Conservation (phyloP, 768 basidiomycete genomes). For the Rhodotorula toruloides region DNA sequence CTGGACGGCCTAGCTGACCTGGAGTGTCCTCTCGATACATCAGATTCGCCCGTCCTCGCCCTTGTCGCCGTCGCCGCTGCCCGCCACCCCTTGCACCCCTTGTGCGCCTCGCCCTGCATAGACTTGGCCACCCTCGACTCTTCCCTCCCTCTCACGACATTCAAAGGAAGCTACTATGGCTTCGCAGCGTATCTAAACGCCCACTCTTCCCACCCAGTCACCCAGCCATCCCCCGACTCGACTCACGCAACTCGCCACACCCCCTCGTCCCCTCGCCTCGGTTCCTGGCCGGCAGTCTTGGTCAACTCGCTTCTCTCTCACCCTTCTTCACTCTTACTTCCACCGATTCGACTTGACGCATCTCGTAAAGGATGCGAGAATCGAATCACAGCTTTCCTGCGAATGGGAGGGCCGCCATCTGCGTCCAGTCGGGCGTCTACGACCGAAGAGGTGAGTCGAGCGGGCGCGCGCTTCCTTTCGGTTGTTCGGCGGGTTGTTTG, state of each 20-base stretch:
- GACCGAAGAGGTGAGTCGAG: conserved; percentile 81
- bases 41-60: no score
- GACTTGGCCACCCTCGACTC: no score
- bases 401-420: conserved; percentile 90
- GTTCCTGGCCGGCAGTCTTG: not conserved
- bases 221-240: not conserved
- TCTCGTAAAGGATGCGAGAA: conserved; percentile 81
- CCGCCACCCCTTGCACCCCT: no score
- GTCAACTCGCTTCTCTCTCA: not conserved
- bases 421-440: conserved; percentile 88
- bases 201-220: not conserved
- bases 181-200: no score
- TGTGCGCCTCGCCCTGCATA: no score
- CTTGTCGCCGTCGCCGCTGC: no score
- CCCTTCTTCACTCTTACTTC: not conserved
- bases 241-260: not conserved
- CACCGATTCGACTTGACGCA: not conserved
- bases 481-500: no score
- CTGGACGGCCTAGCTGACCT: no score
- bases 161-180: no score
- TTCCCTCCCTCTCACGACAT: no score
- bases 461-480: not conserved
- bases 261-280: not conserved
- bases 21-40: no score
- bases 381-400: conserved; percentile 90